Base-by-base conservation (phyloP, 2,329 filamentous ascomycete genomes). In the Apiospora koreana region DNA sequence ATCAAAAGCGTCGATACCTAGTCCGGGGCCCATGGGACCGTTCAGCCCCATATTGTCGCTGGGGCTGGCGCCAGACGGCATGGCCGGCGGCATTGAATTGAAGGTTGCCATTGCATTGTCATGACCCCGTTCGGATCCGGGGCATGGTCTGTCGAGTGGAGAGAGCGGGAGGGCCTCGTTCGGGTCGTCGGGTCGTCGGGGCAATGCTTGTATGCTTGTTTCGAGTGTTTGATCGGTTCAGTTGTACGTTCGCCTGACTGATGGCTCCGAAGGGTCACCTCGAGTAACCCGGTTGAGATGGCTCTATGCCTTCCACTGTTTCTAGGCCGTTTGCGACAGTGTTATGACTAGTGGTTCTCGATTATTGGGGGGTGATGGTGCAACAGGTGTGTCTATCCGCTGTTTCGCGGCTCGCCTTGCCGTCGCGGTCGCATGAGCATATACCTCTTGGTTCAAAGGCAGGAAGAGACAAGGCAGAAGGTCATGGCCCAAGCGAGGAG, bases 51-150 rank as follows among this genome's bases (percentile, higher is more conserved):
- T 83, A 73, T 80, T 77, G 74, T 87, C 85, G 77, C 79, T 81
- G 72, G 81, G 78, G 72, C 83, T 81, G 75, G 82, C 78, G 78
- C 81, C 80, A 73, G 83, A 80, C 74, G 83, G 80, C 77, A 87
- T 83, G 76, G 81, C 83, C 81, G 85, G 66, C 68, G 69, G 81
- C 82, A 89, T 86, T 78, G 86, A 83, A 80, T 87, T 88, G 83
- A 85, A 89, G 76, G 83, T 83, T 74, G 86, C 86, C 88, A 89
- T 89, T 77, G 83, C 86, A 87, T 87, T 75, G 79, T 81, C 74
- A 74, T 76, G 75, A 75, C 74, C 72, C 54, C 31, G 21, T 38
- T n/a, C 31, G 31, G 69, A 67, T 28, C 54, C 8, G 54, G 54
- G 54, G 21, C 54, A 62, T 62, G 4, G 5, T n/a, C 18, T 62